Conservation (phyloP, 306 rosid genomes). For the Bauhinia variegata region DNA sequence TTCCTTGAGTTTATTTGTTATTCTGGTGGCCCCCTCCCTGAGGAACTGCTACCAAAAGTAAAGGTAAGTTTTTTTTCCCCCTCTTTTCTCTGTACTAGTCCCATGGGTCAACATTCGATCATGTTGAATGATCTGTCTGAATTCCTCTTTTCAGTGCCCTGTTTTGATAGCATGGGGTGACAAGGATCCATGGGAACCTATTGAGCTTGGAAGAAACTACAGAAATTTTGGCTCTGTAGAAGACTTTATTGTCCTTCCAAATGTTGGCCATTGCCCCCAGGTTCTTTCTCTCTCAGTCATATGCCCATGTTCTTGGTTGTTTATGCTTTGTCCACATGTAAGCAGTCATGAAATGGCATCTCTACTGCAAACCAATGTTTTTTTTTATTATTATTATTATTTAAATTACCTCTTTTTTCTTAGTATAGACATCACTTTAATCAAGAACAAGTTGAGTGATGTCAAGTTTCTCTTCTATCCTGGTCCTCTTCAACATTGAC, state of each 20-base stretch:
- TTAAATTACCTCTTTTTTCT: not conserved
- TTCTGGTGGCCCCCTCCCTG: constrained; percentile 96
- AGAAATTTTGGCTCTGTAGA: constrained; percentile 73
- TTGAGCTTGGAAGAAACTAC: constrained; percentile 75
- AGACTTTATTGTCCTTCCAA: constrained; percentile 80
- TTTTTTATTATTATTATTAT: no score
- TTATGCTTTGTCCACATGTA: not conserved
- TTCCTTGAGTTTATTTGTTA: constrained; percentile 95
- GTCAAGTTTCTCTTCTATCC: not conserved
- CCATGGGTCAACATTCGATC: no score
- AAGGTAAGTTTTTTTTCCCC: constrained; percentile 50
- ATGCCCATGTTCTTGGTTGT: not conserved
- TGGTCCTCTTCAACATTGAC: not conserved
- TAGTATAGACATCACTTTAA: no score
- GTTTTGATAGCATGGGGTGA: constrained; percentile 96
- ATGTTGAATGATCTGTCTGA: not conserved
- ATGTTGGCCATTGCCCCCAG: constrained; percentile 99
- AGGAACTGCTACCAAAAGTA: constrained; percentile 82
- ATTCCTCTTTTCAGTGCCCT: constrained; percentile 68
- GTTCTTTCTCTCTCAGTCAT: constrained; percentile 43
- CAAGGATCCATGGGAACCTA: constrained; percentile 99
- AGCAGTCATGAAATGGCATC: constrained; percentile 8
- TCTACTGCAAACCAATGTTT: constrained; percentile 5
- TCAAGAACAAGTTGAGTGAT: not conserved
- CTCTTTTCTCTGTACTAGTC: no score